Evolutionary conservation across 345 rosid genomes (phyloP).

Genomic region (Erucastrum elatum): DNA sequence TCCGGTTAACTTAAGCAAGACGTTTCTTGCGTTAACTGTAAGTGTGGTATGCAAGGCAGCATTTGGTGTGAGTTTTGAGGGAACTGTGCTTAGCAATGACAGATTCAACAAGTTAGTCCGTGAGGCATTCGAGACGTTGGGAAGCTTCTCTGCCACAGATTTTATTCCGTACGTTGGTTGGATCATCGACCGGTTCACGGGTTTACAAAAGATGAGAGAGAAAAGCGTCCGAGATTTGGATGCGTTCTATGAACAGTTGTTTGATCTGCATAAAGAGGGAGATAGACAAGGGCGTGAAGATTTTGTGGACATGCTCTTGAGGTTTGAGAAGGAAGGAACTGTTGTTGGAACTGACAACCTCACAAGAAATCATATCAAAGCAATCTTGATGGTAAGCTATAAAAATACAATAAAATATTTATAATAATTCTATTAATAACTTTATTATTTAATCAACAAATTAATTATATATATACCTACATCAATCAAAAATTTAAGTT

Average conservation of each 20-base stretch:
- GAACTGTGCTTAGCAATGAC: background rate
- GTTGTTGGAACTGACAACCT: background rate
- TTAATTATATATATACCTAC: background rate
- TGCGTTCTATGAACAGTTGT: background rate
- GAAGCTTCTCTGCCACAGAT: conserved; percentile 10
- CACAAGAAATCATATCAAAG: conserved; percentile 1
- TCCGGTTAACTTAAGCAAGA: background rate
- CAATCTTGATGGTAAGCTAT: background rate
- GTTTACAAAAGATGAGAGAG: background rate
- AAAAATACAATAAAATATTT: background rate
- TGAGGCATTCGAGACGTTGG: background rate
- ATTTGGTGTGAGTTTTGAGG: background rate
- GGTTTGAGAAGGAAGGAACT: background rate
- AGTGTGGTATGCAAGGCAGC: background rate
- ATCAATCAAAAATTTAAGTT: background rate
- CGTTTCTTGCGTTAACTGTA: background rate
- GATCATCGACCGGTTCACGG: background rate
- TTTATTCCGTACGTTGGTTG: background rate
- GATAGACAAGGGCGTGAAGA: background rate
- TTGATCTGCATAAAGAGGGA: background rate
- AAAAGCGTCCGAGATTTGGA: background rate
- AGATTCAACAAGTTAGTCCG: background rate
- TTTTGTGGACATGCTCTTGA: background rate
- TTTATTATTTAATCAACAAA: background rate
- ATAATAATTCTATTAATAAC: too few relatives aligned